These are phyloP conservation scores for Coemansia sp. DNA, from an alignment of 192 early-diverging fungal genomes.

Conservation along the genomic window DNA sequence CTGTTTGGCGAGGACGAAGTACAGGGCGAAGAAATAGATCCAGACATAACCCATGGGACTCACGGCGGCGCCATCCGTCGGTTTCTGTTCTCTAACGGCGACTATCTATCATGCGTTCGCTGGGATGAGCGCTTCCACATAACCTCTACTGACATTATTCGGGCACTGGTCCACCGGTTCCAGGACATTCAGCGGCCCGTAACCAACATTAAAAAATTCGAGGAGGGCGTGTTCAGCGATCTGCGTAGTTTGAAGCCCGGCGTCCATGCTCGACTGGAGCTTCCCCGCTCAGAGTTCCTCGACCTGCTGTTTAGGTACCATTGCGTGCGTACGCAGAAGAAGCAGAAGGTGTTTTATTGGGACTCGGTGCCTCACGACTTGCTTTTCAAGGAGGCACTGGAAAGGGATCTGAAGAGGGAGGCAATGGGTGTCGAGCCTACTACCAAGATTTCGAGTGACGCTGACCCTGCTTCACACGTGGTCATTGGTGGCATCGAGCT, in stretches of 20 bases:
- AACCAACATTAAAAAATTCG: conserved; percentile 91
- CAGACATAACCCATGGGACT: conserved; percentile 35
- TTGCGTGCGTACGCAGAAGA: conserved; percentile 98
- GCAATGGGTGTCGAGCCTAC: conserved; percentile 82
- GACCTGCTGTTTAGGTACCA: conserved; percentile 94
- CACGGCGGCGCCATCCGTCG: conserved; percentile 46
- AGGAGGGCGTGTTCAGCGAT: conserved; percentile 97
- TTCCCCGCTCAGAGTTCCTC: conserved; percentile 89
- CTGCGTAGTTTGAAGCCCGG: conserved; percentile 94
- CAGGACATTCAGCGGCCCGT: conserved; percentile 87
- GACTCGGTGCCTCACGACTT: conserved; percentile 91
- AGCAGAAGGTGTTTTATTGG: conserved; percentile 99
- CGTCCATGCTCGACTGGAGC: conserved; percentile 88
- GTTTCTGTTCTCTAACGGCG: conserved; percentile 75
- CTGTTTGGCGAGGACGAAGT: conserved; percentile 50
- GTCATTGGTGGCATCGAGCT: conserved; percentile 51
- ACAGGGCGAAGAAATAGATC: conserved; percentile 43
- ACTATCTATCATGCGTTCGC: conserved; percentile 87
- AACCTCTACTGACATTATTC: conserved; percentile 95
- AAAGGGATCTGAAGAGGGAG: conserved; percentile 95
- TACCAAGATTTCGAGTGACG: conserved; percentile 50
- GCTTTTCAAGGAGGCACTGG: conserved; percentile 93
- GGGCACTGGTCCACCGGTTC: conserved; percentile 88
- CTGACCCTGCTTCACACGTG: conserved; percentile 36
- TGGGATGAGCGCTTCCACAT: conserved; percentile 95